A percentile compares a stretch with the other conserved stretches of the same genome.
Conservation (phyloP, 2,329 filamentous ascomycete genomes). For the Chaetomium sp. region DNA sequence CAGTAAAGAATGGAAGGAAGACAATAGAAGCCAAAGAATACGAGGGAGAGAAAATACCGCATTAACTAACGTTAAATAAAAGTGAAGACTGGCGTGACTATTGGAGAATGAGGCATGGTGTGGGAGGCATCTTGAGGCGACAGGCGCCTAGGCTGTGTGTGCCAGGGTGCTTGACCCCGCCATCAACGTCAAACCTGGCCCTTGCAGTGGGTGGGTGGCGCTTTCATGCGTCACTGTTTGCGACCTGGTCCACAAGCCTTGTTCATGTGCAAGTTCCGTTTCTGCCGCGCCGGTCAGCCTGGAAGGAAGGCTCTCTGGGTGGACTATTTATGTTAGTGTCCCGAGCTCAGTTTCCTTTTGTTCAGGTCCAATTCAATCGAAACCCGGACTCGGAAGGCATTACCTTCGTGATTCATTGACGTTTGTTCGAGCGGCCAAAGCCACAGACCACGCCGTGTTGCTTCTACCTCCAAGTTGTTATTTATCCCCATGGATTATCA, state of each 20-base stretch:
- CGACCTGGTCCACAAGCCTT: not conserved
- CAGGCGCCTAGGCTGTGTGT: not conserved
- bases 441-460: constrained; percentile 1
- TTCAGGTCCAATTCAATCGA: not conserved
- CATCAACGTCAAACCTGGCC: not conserved
- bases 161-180: not conserved
- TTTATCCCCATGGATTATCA: constrained; percentile 36
- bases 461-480: not conserved
- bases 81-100: no score
- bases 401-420: not conserved
- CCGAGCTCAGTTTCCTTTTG: not conserved
- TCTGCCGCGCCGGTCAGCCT: not conserved
- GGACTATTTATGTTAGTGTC: not conserved
- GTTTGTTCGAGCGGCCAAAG: constrained; percentile 4
- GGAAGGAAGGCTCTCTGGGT: not conserved
- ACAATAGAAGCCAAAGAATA: not conserved
- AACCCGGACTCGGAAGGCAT: not conserved
- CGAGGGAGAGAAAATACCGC: not conserved
- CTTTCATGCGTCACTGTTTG: constrained; percentile 3
- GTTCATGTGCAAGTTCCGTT: not conserved
- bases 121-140: not conserved
- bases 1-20: not conserved
- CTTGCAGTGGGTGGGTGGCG: not conserved
- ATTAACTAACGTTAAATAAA: not conserved
- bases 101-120: no score